Base-by-base conservation (phyloP, 495 filamentous ascomycete species). In the Aspergillus nanangensis region DNA sequence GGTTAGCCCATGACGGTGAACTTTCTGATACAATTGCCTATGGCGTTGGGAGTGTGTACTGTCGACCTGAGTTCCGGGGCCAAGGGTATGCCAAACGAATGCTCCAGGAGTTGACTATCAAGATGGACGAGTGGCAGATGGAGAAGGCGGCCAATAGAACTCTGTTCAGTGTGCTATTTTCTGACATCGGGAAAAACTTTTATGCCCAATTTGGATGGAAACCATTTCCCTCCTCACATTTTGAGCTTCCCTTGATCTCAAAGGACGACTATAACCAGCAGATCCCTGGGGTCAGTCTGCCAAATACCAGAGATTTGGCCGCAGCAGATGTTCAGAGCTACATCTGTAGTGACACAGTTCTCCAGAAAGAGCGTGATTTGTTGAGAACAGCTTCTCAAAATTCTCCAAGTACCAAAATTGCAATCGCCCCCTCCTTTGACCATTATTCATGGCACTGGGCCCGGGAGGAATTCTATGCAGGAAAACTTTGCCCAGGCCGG, bases 181-280 rank as follows among this genome's bases (percentile, higher is more conserved):
- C 91, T 8, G 93, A 98, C 63, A 96, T 98, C 55, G 93, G 93
- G 3, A 95, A 94, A 72, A 64, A 65, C n/a, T 96, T 94, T 64
- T 98, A 96, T 63, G 78, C 88, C 7, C 76, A 74, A 40, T 77
- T 79, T 50, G 93, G 90, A 21, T 98, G 93, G 93, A 66, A 77
- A 41, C 75, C 84, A 0, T 91, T 83, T 53, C 65, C 68, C 8
- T 90, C 84, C 22, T 69, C 75, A 13, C 92, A 95, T 49, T 76
- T 92, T 42, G 62, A 75, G 21, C 77, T 94, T 33, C 63, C 75
- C 14, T 72, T 81, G 34, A 37, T 67, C 19, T 45, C 62, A 25
- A 53, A 58, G 38, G 34, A 48, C 22, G 41, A 57, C 22, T 52
- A 53, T 29, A 51, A 55, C 32, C 21, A 19, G 15, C 48, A 52